phyloP scores from a whole-genome alignment of 1,284 basidiomycete genomes.

The Cystobasidium sp. region DNA sequence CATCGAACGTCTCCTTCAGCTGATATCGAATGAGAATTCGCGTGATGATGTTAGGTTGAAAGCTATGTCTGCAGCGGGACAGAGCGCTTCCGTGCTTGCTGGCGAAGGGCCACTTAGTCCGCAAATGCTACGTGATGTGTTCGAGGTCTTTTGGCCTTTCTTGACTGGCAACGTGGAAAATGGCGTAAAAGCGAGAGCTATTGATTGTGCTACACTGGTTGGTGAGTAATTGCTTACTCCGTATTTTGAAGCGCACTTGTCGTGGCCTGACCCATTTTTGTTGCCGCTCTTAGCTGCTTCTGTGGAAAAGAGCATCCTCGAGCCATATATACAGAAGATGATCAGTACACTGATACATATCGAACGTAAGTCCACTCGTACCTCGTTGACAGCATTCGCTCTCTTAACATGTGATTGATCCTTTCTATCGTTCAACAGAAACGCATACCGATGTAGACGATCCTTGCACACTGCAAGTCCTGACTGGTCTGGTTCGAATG shows the following conservation, averaged over 20 bases:
- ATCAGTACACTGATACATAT: slow-evolving; percentile 34
- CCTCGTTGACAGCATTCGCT: neutral
- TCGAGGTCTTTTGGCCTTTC: slow-evolving; percentile 9
- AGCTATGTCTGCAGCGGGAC: slow-evolving; percentile 34
- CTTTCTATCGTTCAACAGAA: neutral
- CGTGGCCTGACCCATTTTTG: neutral
- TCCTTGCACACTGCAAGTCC: slow-evolving; percentile 23
- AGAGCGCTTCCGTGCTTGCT: slow-evolving; percentile 23
- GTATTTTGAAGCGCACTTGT: neutral
- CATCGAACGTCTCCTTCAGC: neutral
- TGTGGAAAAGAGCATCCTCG: neutral
- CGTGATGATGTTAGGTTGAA: slow-evolving; percentile 30
- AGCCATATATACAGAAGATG: neutral
- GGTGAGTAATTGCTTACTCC: slow-evolving; percentile 8
- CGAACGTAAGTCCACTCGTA: slow-evolving; percentile 15
- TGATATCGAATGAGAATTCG: neutral
- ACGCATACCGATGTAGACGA: slow-evolving; percentile 27
- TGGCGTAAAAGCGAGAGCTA: slow-evolving; percentile 31
- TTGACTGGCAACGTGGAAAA: slow-evolving; percentile 27
- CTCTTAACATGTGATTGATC: neutral
- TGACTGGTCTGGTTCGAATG: slow-evolving; percentile 10
- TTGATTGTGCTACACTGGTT: slow-evolving; percentile 31
- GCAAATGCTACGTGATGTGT: neutral
- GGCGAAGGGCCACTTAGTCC: neutral
- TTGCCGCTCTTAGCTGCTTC: slow-evolving; percentile 10